Evolutionary conservation across 257 asterid genomes (phyloP), one percentile per base, ranked within the genome.

Genomic region (Nyctanthes arbortristis): DNA sequence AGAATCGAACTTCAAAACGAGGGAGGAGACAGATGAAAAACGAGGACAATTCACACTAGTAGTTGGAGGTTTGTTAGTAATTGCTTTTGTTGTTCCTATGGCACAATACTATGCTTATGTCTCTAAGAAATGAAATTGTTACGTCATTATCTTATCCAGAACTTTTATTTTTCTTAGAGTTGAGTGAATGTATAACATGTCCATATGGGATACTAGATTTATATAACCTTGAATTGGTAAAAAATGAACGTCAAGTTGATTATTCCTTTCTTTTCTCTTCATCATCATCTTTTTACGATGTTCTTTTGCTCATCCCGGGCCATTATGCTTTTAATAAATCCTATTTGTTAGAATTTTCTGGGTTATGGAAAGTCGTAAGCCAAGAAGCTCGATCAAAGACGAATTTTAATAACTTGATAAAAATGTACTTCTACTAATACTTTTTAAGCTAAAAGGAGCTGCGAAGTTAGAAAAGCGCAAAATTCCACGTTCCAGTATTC

Each of bases 41-140:
- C 85, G 99, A 71, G 97, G 96, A 33, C 97, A 91, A 69, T 94
- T 92, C 87, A 78, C 96, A 45, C 96, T 92, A 79, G 97, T 88
- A 0, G 97, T 94, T 75, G 97, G 99, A 83, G 99, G 97, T 75
- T 81, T 93, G 86, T 79, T 94, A 74, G 99, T 94, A 45, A 92
- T 91, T 78, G 99, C 99, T 78, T 94, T 94, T 58, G 98, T 94
- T 75, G 97, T 91, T 79, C 98, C 98, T 7, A 94, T 91, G 99
- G 98, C 98, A 16, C 99, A 94, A 79, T 91, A 94, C 82, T 91
- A 79, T 64, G 99, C 99, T 4, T 94, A 91, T 70, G 86, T 91
- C 71, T 94, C 98, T 73, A 94, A 75, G 86, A 94, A 91, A 82
- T 94, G 85, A 94, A 65, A 70, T 32, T 18, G 12, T 45, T 61